Evolutionary conservation across 2,329 filamentous ascomycete genomes (phyloP).

Genomic region (Talaromyces sp.): DNA sequence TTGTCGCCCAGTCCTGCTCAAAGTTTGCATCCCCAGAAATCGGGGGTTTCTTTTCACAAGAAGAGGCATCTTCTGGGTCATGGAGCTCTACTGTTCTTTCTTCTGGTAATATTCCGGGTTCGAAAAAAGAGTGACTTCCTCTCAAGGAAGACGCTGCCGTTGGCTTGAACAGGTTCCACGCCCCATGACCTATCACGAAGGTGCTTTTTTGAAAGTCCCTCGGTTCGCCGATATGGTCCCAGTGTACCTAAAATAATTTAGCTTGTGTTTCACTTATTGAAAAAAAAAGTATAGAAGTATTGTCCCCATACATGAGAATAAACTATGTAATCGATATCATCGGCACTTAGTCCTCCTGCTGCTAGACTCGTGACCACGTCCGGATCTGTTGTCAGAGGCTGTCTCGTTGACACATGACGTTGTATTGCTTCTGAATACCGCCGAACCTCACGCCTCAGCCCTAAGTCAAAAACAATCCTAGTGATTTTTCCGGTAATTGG

Average conservation of each 20-base stretch:
- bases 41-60: neutral
- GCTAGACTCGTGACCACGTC: conserved; percentile 29
- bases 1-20: conserved; percentile 16
- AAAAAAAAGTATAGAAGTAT: neutral
- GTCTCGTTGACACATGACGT: conserved; percentile 20
- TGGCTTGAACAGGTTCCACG: conserved; percentile 7
- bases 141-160: neutral
- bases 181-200: conserved; percentile 35
- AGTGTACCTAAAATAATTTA: conserved; percentile 33
- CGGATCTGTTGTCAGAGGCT: conserved; percentile 20
- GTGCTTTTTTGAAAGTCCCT: conserved; percentile 31
- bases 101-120: conserved; percentile 19
- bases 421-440: conserved; percentile 20
- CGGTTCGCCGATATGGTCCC: conserved; percentile 40
- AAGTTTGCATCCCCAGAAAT: conserved; percentile 12
- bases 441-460: conserved; percentile 23
- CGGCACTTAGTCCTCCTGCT: conserved; percentile 28
- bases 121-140: conserved; percentile 24
- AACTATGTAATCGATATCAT: conserved; percentile 39
- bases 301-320: conserved; percentile 35
- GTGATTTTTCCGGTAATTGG: conserved; percentile 12
- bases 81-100: conserved; percentile 21
- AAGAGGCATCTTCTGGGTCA: conserved; percentile 11
- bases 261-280: neutral
- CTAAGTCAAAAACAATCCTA: conserved; percentile 25